Evolutionary conservation across 148 eudicot species (phyloP), one percentile per base, ranked within the genome.

Genomic region (Mesembryanthemum crystallinum): DNA sequence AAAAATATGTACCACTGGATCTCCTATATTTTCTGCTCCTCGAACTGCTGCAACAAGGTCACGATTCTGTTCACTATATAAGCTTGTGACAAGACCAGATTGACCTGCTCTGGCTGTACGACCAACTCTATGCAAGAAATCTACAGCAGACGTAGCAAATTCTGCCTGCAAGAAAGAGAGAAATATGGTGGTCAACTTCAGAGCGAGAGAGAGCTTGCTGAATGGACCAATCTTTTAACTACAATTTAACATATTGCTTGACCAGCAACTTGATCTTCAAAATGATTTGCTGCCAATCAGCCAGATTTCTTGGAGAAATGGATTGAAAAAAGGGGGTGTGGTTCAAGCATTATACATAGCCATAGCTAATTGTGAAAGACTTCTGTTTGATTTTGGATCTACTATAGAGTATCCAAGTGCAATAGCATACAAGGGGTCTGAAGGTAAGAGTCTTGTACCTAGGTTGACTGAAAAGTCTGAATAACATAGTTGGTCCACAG

Each of bases 101-200:
- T 89, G 91, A 67, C 99, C 99, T 71, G 99, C 99, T 86, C 99
- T 87, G 63, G 96, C 99, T 69, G 97, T 95, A 11, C 99, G 91
- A 52, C 97, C 99, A 76, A 94, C 88, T 87, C 98, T 89, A 77
- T 94, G 98, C 88, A 94, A 78, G 80, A 92, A 94, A 84, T 94
- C 98, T 77, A 94, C 94, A 74, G 98, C 98, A 64, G 94, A 92
- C 5, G 85, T 79, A 52, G 98, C 91, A 78, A 94, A 92, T 78
- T 94, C 98, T 55, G 98, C 98, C 98, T 94, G 84, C 25, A 76
- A 79, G 24, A 43, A 49, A 73, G 61, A 59, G 58, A 15, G 72
- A 58, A 35, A 63, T 51, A 28, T 11, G 14, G 11, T 45, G 49
- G 21, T n/a, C 66, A 63, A 20, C 24, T 13, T 2, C 10, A 79